Percentiles rank a stretch among this genome's conserved stretches.
These are phyloP conservation scores for Rhodomyrtus psidioides DNA, from an alignment of 441 rosid species.

Conservation along the genomic window DNA sequence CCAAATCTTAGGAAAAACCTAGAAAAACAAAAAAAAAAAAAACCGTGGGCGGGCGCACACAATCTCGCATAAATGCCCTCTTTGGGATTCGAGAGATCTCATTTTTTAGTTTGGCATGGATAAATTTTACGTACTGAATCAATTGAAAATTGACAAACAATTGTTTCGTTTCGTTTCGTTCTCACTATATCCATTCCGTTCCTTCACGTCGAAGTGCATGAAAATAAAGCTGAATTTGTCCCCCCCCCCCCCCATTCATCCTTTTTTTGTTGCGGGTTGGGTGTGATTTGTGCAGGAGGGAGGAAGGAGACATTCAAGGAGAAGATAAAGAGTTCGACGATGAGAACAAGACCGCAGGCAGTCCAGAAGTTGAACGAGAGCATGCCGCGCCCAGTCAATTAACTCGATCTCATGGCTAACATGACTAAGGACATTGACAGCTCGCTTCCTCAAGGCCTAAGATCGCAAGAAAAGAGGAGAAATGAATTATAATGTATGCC, in stretches of 20 bases:
- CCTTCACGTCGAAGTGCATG: not conserved
- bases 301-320: slow-evolving; percentile 12
- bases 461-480: not conserved
- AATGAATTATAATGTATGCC: not conserved
- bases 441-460: slow-evolving; percentile 3
- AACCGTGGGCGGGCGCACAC: too few relatives aligned
- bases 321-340: slow-evolving; percentile 12
- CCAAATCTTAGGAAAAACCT: too few relatives aligned
- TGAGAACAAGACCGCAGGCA: not conserved
- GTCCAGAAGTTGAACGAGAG: not conserved
- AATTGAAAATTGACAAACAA: not conserved
- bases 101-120: not conserved
- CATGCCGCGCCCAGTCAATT: not conserved
- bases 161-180: not conserved
- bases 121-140: not conserved
- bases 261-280: not conserved
- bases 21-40: too few relatives aligned
- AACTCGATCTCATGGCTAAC: not conserved
- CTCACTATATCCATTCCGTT: not conserved
- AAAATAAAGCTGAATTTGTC: not conserved
- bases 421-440: slow-evolving; percentile 1
- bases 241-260: not conserved
- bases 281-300: slow-evolving; percentile 7
- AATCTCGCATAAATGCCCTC: not conserved
- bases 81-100: not conserved